A percentile compares a stretch with the other conserved stretches of the same genome.
These are phyloP conservation scores for Peniophora sp. DNA, from an alignment of 1,284 basidiomycete species.

Conservation along the genomic window DNA sequence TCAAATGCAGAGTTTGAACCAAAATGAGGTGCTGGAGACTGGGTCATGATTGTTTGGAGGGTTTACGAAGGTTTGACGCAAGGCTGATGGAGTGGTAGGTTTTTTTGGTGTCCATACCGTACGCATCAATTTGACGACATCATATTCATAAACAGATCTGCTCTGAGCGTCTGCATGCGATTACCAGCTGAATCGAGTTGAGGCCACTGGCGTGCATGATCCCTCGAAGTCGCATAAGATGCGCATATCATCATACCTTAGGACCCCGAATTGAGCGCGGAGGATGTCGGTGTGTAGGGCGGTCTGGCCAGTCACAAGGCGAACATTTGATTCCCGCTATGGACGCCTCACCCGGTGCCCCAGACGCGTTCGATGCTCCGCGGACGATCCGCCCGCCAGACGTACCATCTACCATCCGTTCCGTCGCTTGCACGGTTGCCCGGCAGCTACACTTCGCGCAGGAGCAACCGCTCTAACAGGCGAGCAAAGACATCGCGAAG, in stretches of 20 bases:
- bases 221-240: slow-evolving; percentile 41
- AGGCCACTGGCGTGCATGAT: too few relatives aligned
- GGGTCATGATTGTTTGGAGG: too few relatives aligned
- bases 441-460: slow-evolving; percentile 26
- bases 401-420: slow-evolving; percentile 15
- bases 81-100: too few relatives aligned
- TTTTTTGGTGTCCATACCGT: too few relatives aligned
- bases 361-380: slow-evolving; percentile 56
- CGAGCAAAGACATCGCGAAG: slow-evolving; percentile 10
- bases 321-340: slow-evolving; percentile 79
- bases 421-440: too few relatives aligned
- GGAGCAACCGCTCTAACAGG: slow-evolving; percentile 25
- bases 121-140: too few relatives aligned
- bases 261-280: slow-evolving; percentile 36
- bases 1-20: too few relatives aligned
- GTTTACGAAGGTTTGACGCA: too few relatives aligned
- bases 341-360: slow-evolving; percentile 79
- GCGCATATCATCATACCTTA: slow-evolving; percentile 65
- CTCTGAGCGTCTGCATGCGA: too few relatives aligned
- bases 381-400: slow-evolving; percentile 16
- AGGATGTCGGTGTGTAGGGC: slow-evolving; percentile 52
- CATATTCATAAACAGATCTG: too few relatives aligned
- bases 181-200: too few relatives aligned
- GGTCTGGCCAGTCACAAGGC: slow-evolving; percentile 63
- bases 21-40: too few relatives aligned